Base-by-base conservation (phyloP, 129 eudicot species). In the Centaurea solstitialis region DNA sequence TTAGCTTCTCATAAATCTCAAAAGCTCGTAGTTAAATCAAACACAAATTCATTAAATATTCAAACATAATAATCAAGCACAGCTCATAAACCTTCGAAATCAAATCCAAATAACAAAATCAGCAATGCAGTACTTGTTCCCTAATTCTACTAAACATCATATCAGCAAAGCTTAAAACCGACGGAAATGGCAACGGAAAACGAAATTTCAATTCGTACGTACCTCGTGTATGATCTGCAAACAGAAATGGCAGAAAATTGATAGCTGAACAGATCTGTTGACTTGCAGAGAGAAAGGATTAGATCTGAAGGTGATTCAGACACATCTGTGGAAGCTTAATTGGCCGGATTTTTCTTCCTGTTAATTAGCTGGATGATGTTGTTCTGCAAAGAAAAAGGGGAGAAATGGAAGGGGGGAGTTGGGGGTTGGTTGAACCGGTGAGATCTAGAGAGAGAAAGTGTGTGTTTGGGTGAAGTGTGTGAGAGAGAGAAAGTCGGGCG, bases 361-460 rank as follows among this genome's bases (percentile, higher is more conserved):
- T 50, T 40, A 26, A 22, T 53, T 57, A 59, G 77, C 84, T 83
- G 85, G 90, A 89, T 83, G n/a, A n/a, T n/a, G n/a, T n/a, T n/a
- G 47, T 80, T 83, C 79, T 84, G 90, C 81, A 75, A 81, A 17
- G 68, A 47, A 67, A 45, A 81, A 39, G 15, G 20, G 30, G 24
- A 50, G 20, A 62, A 41, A 39, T 33, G 66, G 74, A 30, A 13
- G 57, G 30, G 65, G 74, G 30, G 43, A 39, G 41, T 87, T 64
- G 87, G 78, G 87, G 84, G 71, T 90, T 82, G 66, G 81, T 72
- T 87, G 73, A 73, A 79, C 62, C 76, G 77, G 82, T 53, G 78
- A 77, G 81, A 76, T 66, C 64, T 5, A 53, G 80, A 82, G 83
- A 73, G 73, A 69, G 70, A 26, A 26, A 26, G 68, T 74, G n/a